Conservation (phyloP, 441 rosid species). For the Populus hybrid region DNA sequence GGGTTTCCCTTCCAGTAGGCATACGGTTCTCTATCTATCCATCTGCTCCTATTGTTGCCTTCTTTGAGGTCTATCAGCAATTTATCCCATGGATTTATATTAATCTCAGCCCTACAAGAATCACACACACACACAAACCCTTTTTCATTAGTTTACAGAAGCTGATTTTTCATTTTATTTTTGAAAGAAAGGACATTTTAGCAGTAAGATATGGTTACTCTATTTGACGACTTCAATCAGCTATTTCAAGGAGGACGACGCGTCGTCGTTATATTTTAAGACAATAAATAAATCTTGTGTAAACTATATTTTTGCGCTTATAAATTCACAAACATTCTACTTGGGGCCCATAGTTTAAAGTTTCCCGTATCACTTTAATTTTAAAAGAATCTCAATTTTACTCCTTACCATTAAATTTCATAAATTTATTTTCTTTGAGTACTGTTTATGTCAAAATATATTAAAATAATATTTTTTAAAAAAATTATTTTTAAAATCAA, state of each 20-base stretch:
- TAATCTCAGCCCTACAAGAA: constrained; percentile 66
- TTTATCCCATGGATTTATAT: constrained; percentile 64
- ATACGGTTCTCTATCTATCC: constrained; percentile 64
- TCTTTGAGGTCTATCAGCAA: constrained; percentile 52
- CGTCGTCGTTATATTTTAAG: neutral
- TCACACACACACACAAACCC: neutral
- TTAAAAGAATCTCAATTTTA: no score
- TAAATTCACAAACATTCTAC: neutral
- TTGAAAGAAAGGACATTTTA: no score
- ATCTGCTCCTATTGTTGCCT: constrained; percentile 49
- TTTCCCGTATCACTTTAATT: no score
- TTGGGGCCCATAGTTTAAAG: neutral
- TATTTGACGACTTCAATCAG: neutral
- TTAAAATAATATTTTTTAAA: no score
- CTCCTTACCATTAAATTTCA: no score
- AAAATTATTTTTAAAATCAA: no score
- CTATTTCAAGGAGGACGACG: neutral
- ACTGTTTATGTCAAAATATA: no score
- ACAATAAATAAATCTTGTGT: neutral
- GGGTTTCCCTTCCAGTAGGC: constrained; percentile 94
- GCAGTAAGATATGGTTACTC: neutral
- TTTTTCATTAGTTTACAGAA: neutral
- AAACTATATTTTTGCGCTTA: neutral
- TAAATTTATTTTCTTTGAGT: no score
- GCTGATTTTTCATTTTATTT: neutral